Base-by-base conservation (phyloP, 139 green algal genomes). In the Asterochloris sp. region DNA sequence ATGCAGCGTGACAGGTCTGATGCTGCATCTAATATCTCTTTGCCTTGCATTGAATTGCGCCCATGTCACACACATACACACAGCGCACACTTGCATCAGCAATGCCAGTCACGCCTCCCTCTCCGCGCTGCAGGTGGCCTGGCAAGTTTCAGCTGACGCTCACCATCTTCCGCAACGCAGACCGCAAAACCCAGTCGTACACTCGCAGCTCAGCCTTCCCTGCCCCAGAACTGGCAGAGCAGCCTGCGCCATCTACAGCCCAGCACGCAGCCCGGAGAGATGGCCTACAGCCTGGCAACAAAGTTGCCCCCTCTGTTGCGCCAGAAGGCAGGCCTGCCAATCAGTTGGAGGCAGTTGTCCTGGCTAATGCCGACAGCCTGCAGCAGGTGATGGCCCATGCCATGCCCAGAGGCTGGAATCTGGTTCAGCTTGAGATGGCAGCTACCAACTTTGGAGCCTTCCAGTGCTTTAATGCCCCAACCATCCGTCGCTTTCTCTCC, bases 121-220 rank as follows among this genome's bases (percentile, higher is more conserved):
- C 26, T 67, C 11, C 38, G 13, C 54, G 23, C 26, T 15, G 17
- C 69, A 83, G 80, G 61, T 84, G 80, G 80, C 80, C 76, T 64
- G 81, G 68, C 63, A 82, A 69, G 13, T 78, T 83, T 26, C 62
- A 87, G 82, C 75, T 84, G 29, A 78, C 88, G 79, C 74, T 88
- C 71, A 76, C 78, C 11, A 67, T 88, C 77, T 66, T 87, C 83
- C 28, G 68, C 63, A 24, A 80, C 62, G 69, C 61, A 47, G 79
- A 75, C 79, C 27, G 68, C 12, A 79, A 79, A 60, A 74, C 24
- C 73, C 68, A 78, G 61, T 79, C 74, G 19, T 66, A 66, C 24
- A 68, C 75, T 11, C 80, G 80, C 80, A 84, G 80, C 73, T 79
- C 69, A 13, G 26, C 60, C n/a, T 84, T 84, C 62, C 80, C 80